Base-by-base conservation (phyloP, 257 asterid species). In the Solanum ossicruentum region DNA sequence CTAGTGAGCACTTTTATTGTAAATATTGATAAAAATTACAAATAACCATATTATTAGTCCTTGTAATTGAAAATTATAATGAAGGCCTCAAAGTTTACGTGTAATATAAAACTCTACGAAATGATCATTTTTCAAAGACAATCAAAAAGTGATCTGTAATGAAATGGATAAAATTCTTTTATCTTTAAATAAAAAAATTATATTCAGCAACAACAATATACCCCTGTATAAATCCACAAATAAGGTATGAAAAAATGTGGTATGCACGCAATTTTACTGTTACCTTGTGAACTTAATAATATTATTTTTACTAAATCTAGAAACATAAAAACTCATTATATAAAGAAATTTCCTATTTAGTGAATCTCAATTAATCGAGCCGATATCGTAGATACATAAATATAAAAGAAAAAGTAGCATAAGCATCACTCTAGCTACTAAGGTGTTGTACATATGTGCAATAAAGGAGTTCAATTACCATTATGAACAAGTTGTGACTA, bases 1-100 rank as follows among this genome's bases (percentile, higher is more conserved):
- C 1, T 3, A 58, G 2, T 58, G 26, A 39, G 4, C 16, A 12
- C 3, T 36, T 17, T 69, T 69, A 8, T 17, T 32, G 4, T 10
- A 36, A 8, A 2, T 39, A 66, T 6, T 0, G 0, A 2, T 8
- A 17, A 17, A 17, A 1, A 7, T 65, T 28, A 3, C 1, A 3
- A 28, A 65, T 7, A 65, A 13, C 0, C 11, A 65, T 6, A 13
- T 65, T 54, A 26, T 65, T 26, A 65, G 1, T 65, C 11, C 0
- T 7, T 28, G n/a, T 13, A 13, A 7, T 13, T 1, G 7, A 65
- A 7, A 63, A 65, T 13, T 12, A 1, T 65, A 65, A 2, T 28
- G 0, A 0, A 0, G 0, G 9, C 11, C 7, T 26, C 1, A 66
- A 32, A 15, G 7, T 28, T 66, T 7, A 7, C 18, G 32, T 4